phyloP scores from a whole-genome alignment of 306 rosid species.

The Pueraria montana region DNA sequence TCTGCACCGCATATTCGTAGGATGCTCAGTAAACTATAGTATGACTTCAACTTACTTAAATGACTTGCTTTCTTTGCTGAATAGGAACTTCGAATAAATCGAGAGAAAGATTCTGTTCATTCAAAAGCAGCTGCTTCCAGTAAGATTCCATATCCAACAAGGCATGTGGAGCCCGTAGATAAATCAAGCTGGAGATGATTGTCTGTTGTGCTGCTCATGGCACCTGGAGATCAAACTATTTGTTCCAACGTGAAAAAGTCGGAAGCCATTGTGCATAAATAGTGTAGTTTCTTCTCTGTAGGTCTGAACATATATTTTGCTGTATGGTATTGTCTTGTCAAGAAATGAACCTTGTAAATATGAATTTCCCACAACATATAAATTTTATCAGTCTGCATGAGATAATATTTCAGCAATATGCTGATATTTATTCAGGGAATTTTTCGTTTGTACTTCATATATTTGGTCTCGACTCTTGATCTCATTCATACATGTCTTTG shows the following conservation, averaged over 20 bases:
- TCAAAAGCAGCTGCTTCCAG: slow-evolving; percentile 47
- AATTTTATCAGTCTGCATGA: slow-evolving; percentile 40
- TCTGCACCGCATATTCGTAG: too few relatives aligned
- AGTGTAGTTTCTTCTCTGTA: slow-evolving; percentile 29
- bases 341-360: slow-evolving; percentile 63
- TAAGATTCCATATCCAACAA: slow-evolving; percentile 55
- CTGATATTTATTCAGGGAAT: slow-evolving; percentile 11
- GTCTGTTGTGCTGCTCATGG: slow-evolving; percentile 21
- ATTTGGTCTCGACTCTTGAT: not conserved
- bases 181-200: slow-evolving; percentile 70
- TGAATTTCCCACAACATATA: slow-evolving; percentile 46
- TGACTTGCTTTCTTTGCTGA: slow-evolving; percentile 27
- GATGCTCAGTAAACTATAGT: not conserved
- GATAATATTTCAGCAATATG: slow-evolving; percentile 30
- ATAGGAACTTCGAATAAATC: slow-evolving; percentile 73
- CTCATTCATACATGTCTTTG: too few relatives aligned
- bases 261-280: slow-evolving; percentile 59
- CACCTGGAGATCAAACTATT: slow-evolving; percentile 41
- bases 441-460: slow-evolving; percentile 12
- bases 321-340: slow-evolving; percentile 40
- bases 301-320: not conserved
- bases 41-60: not conserved
- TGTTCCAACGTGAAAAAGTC: not conserved
- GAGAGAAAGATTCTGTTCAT: slow-evolving; percentile 62
- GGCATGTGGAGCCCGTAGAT: slow-evolving; percentile 55